Base-by-base conservation (phyloP, 495 filamentous ascomycete genomes). In the Aspergillus affinis region DNA sequence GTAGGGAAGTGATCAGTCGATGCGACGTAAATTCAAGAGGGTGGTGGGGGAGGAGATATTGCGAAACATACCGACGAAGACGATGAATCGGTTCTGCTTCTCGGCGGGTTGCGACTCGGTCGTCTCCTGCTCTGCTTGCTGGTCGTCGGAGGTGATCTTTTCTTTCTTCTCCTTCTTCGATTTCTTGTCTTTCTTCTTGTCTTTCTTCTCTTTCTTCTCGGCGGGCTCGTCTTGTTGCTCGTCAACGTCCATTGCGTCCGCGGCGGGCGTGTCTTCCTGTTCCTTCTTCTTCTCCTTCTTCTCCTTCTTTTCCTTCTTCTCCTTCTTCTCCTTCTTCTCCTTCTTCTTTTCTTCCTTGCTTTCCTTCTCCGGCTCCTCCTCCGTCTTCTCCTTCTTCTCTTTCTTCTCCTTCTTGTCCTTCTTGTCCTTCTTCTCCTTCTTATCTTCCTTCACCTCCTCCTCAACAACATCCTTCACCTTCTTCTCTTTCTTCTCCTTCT, bases 31-130 rank as follows among this genome's bases (percentile, higher is more conserved):
- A 21, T 21, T 51, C 8, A 45, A 20, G 9, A 6, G 52, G n/a
- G 6, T 44, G 5, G 10, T 19, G 18, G n/a, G 27, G 21, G 3
- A 4, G 41, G 19, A 10, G 23, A 41, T 53, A 12, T 49, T 36
- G 23, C 19, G 12, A n/a, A 18, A 69, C 67, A 52, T 75, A 88
- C 89, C 89, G 59, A 96, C 83, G 77, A 97, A 96, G 71, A 86
- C 85, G 60, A 95, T 93, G 79, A 95, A 95, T 59, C 91, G 84
- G 23, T 78, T 65, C 19, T 74, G 69, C 68, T 86, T 87, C 63
- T 17, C 36, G 13, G 36, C 13, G 13, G 36, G 36, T 41, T 71
- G 68, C 56, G 57, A 48, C 23, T 54, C 55, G 59, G 62, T 51
- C 8, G 69, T 64, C 5, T 66, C 60, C 18, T 65, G 63, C 27